Conservation (phyloP, 2,329 filamentous ascomycete species). For the Amauroascus niger region DNA sequence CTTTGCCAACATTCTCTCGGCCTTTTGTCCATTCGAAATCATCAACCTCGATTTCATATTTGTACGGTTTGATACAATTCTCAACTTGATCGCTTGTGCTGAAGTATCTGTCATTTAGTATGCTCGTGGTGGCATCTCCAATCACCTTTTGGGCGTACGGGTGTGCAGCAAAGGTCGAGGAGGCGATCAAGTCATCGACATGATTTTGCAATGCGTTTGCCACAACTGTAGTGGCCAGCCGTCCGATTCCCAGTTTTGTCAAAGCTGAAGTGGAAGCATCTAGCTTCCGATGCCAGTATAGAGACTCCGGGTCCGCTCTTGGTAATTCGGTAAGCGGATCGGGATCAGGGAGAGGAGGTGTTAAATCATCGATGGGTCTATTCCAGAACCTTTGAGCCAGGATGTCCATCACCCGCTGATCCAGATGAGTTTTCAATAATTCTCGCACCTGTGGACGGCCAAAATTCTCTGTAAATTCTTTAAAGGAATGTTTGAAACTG, state of each 20-base stretch:
- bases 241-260: slow-evolving; percentile 87
- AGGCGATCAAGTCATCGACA: slow-evolving; percentile 65
- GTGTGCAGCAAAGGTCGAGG: slow-evolving; percentile 78
- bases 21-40: slow-evolving; percentile 79
- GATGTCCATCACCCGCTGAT: slow-evolving; percentile 88
- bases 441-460: slow-evolving; percentile 81
- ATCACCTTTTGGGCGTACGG: slow-evolving; percentile 92
- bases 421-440: slow-evolving; percentile 80
- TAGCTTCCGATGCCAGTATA: slow-evolving; percentile 89
- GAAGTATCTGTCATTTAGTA: slow-evolving; percentile 89
- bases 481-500: slow-evolving; percentile 95
- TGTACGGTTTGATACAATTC: slow-evolving; percentile 98
- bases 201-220: slow-evolving; percentile 77
- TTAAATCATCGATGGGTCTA: slow-evolving; percentile 79
- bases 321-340: slow-evolving; percentile 69
- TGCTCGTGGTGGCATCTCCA: slow-evolving; percentile 75
- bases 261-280: slow-evolving; percentile 83
- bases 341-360: slow-evolving; percentile 53
- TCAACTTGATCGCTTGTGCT: slow-evolving; percentile 96
- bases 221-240: slow-evolving; percentile 84
- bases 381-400: slow-evolving; percentile 96
- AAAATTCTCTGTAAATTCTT: slow-evolving; percentile 81
- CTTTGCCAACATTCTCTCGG: slow-evolving; percentile 66
- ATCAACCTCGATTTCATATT: slow-evolving; percentile 93
- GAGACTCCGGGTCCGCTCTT: slow-evolving; percentile 71